These are phyloP conservation scores for Gamsiella multidivaricata DNA, from an alignment of 192 early-diverging fungal genomes.

Conservation along the genomic window DNA sequence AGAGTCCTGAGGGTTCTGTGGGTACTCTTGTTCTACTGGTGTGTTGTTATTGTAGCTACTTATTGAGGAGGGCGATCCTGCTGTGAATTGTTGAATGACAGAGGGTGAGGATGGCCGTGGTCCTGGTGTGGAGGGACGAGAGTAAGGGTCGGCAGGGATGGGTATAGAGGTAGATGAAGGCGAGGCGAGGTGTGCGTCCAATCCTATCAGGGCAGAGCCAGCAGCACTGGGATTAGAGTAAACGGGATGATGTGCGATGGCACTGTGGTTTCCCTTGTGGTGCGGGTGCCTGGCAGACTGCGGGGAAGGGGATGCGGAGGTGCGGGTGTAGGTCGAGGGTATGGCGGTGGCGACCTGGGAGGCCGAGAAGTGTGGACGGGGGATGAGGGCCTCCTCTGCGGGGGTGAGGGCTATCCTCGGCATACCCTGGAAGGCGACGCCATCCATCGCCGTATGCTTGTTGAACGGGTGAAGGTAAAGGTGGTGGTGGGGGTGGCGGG, in stretches of 20 bases:
- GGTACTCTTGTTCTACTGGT: constrained; percentile 35
- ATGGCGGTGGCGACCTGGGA: constrained; percentile 42
- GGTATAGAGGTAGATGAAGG: constrained; percentile 30
- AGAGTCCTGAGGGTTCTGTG: constrained; percentile 45
- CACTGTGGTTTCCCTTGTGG: constrained; percentile 10
- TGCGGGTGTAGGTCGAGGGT: constrained; percentile 29
- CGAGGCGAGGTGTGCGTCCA: constrained; percentile 13
- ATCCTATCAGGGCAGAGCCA: constrained; percentile 7
- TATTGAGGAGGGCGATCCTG: constrained; percentile 7
- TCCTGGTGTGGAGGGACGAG: constrained; percentile 33
- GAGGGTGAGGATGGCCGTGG: constrained; percentile 25
- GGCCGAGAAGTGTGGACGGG: constrained; percentile 37
- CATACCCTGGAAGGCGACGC: constrained; percentile 53
- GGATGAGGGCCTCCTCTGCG: constrained; percentile 43
- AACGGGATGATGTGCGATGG: constrained; percentile 29
- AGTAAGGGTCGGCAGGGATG: constrained; percentile 13
- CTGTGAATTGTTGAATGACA: neutral
- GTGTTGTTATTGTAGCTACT: constrained; percentile 7
- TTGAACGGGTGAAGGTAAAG: neutral
- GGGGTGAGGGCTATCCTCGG: constrained; percentile 51
- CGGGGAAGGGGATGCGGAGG: constrained; percentile 1
- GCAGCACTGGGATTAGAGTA: constrained; percentile 14
- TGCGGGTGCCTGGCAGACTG: constrained; percentile 19
- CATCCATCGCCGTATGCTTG: constrained; percentile 21
- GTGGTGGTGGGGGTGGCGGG: neutral